Base-by-base conservation (phyloP, 2,329 filamentous ascomycete species). In the Keithomyces neogunnii region DNA sequence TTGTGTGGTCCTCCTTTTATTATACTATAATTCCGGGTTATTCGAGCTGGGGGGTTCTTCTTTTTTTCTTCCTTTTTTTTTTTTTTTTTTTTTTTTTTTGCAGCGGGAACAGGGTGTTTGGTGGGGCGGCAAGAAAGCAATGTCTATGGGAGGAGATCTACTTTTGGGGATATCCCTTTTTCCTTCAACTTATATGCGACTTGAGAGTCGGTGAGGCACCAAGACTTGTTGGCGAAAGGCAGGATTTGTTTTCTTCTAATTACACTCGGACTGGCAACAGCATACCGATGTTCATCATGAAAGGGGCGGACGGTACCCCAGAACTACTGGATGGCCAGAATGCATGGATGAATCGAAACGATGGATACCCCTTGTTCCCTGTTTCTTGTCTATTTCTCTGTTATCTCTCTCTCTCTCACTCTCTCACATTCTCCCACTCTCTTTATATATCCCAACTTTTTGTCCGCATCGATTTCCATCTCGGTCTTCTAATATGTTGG, bases 311-410 rank as follows among this genome's bases (percentile, higher is more conserved):
- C 51, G 53, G 43, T 47, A 49, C 19, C 39, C 45, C 42, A 60
- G 59, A 63, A 63, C 61, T 63, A 62, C 60, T 58, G 63, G 60
- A 68, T 59, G 66, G 66, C 62, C 63, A 69, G 68, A 71, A 70
- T 69, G 69, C 60, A 69, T 71, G 69, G 66, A 72, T 62, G 69
- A 72, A 64, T 67, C 62, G 64, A 67, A 60, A 70, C 60, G 69
- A 73, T 64, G 70, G 69, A 73, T 73, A 72, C 69, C 69, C 19
- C 69, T 63, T 61, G 58, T 61, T 59, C 61, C 60, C 57, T 61
- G 55, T 60, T 64, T 62, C 60, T 19, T 19, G 19, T 60, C 50
- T 49, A 43, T 51, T 53, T 55, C 54, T 53, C 40, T 55, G 46
- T 42, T 59, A 51, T 57, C 47, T 56, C 52, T 58, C 30, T 39